Percentiles rank a stretch among this genome's conserved stretches.
phyloP scores from a whole-genome alignment of 2,329 filamentous ascomycete genomes.

The Monilinia vaccinii-corymbosi region DNA sequence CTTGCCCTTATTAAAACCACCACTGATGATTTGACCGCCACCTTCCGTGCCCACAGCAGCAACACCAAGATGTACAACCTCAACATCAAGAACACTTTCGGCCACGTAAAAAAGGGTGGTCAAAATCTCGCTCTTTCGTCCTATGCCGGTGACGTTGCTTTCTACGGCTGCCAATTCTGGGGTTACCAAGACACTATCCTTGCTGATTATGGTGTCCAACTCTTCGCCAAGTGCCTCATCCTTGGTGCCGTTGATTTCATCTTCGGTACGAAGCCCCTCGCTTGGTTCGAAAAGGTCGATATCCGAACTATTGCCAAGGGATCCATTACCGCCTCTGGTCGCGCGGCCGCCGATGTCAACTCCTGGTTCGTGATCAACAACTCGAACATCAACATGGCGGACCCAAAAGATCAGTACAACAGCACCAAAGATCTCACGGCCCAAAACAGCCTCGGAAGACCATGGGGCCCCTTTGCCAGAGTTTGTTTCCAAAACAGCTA shows the following conservation, averaged over 20 bases:
- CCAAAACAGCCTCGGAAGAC: slow-evolving; percentile 42
- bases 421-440: slow-evolving; percentile 31
- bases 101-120: slow-evolving; percentile 31
- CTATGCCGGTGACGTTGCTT: slow-evolving; percentile 42
- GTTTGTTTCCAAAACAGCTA: slow-evolving; percentile 42
- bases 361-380: slow-evolving; percentile 49
- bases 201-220: slow-evolving; percentile 40
- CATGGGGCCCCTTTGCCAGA: slow-evolving; percentile 40
- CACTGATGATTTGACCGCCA: slow-evolving; percentile 34
- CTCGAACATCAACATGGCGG: slow-evolving; percentile 33
- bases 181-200: slow-evolving; percentile 49
- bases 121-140: slow-evolving; percentile 46
- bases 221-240: slow-evolving; percentile 48
- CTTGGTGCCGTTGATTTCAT: slow-evolving; percentile 51
- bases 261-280: slow-evolving; percentile 42
- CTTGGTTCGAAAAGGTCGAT: slow-evolving; percentile 40
- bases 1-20: slow-evolving; percentile 33
- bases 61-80: slow-evolving; percentile 51
- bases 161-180: slow-evolving; percentile 46
- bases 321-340: slow-evolving; percentile 39
- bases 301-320: slow-evolving; percentile 38
- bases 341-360: slow-evolving; percentile 29
- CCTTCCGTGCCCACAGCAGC: slow-evolving; percentile 29
- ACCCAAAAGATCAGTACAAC: slow-evolving; percentile 23
- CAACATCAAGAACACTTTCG: slow-evolving; percentile 35